Evolutionary conservation across 768 basidiomycete species (phyloP), one percentile per base, ranked within the genome.

Genomic region (Hygrophorus pudorinus): DNA sequence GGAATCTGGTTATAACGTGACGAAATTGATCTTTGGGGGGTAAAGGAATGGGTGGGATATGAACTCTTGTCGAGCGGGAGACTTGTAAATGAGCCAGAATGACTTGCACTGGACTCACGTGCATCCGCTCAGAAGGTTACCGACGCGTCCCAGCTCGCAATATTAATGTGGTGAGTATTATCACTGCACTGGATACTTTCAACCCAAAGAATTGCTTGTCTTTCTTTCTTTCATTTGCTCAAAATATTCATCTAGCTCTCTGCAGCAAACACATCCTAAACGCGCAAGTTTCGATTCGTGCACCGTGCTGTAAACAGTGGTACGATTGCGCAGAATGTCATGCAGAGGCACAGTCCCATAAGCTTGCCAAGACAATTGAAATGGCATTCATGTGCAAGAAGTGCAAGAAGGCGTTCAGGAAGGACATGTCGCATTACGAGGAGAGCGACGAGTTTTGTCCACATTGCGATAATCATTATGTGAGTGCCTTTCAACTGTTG

Each of bases 371-470:
- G 63, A 87, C 87, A 45, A 70, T 71, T 33, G 96, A 99, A 66
- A 88, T 89, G 86, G 64, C 65, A 4, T 88, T 90, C 57, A 63
- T 76, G 46, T 90, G 86, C 66, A 90, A 90, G 59, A 89, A 89
- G 62, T 89, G 87, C 68, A 88, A 86, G 62, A 96, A 94, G 66
- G 91, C 90, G 3, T 98, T 99, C 59, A 68, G 93, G 51, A 98
- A 99, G 67, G 91, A 97, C 63, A 92, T 97, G 90, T 51, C 71
- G 0, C 64, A 62, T 5, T 98, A 89, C 56, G 94, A 98, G 54
- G 94, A 99, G 60, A 91, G 90, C 57, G 93, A 98, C 59, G 96
- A 99, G 63, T 98, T 82, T 59, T 98, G 96, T 59, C 96, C 94
- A 0, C 85, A 96, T 63, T 97, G 96, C 58, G 96, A 97, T 64